Base-by-base conservation (phyloP, 129 eudicot species). In the Centrapalus pauciflorus region DNA sequence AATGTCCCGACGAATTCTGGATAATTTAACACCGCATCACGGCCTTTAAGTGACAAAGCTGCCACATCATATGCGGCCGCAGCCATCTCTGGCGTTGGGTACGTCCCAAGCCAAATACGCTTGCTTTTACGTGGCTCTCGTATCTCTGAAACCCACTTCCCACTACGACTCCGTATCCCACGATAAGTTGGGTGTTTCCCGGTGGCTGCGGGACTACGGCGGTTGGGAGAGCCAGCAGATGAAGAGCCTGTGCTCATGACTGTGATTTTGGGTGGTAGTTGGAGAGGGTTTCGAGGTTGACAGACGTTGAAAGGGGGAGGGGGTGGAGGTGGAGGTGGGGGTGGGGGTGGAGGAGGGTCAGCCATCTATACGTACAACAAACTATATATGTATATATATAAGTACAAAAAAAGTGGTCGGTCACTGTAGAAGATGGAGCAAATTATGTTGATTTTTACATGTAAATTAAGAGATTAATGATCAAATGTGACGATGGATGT, bases 111-210 rank as follows among this genome's bases (percentile, higher is more conserved):
- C 86, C 86, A 81, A 7, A 81, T 81, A 2, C 83, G 76, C 7
- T 52, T 81, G 38, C 77, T 69, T 52, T 81, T 81, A 29, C 79
- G 68, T 1, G 86, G 86, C 86, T 81, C 86, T 0, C 86, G 82
- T 8, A 81, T 81, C 71, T 81, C 86, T 5, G 83, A 67, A 1
- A 77, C 86, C 86, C 86, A 81, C 54, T 81, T 81, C 8, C 86
- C 82, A 4, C 83, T 62, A n/a, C 86, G 67, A 46, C 73, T 55
- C 13, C 86, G 74, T 20, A 81, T 77, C 74, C 86, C 86, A 0
- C 83, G 67, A 14, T 55, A 73, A 2, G 66, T 43, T 3, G 80
- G 86, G 33, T 77, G 83, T 8, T 54, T 64, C 4, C 80, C 83
- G 0, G 76, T 56, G 5, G 62, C 65, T 2, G 41, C 61, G 7